Evolutionary conservation across 2,329 filamentous ascomycete species (phyloP).

Genomic region (Boeremia lycopersici): DNA sequence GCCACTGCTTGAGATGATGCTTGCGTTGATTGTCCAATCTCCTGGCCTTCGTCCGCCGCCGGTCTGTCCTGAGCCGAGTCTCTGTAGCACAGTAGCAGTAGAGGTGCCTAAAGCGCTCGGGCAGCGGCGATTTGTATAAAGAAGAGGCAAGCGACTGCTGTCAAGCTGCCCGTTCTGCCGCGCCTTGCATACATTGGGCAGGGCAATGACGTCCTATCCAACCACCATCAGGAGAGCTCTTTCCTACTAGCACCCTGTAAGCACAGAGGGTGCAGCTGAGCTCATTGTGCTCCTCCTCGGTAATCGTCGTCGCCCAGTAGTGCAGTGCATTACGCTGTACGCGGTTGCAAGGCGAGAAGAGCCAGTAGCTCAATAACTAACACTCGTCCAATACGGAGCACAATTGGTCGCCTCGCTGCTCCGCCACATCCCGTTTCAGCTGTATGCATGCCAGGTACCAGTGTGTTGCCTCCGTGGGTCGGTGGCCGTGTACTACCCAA

Average conservation of each 20-base stretch:
- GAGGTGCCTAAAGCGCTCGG: neutral
- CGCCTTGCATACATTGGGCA: neutral
- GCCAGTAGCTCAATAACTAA: neutral
- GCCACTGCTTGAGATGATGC: slow-evolving; percentile 4
- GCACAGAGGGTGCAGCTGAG: neutral
- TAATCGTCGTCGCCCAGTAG: slow-evolving; percentile 3
- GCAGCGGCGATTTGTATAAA: slow-evolving; percentile 1
- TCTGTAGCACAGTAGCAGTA: neutral
- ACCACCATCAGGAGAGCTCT: neutral
- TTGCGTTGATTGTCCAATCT: slow-evolving; percentile 11
- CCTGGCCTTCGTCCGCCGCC: slow-evolving; percentile 6
- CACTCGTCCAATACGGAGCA: neutral
- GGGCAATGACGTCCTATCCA: neutral
- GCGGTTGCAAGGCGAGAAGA: slow-evolving; percentile 12
- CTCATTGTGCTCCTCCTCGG: slow-evolving; percentile 9
- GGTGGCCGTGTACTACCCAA: slow-evolving; percentile 13
- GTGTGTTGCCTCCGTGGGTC: slow-evolving; percentile 3
- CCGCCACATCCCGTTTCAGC: slow-evolving; percentile 15
- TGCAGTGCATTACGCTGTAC: slow-evolving; percentile 5
- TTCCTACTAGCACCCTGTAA: slow-evolving; percentile 2
- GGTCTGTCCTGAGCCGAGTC: neutral
- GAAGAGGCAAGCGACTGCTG: neutral
- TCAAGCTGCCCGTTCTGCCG: neutral
- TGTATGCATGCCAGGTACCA: slow-evolving; percentile 1
- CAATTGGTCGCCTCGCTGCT: slow-evolving; percentile 12